Percentiles rank a stretch among this genome's conserved stretches.
Evolutionary conservation across 441 rosid species (phyloP).

Genomic region (Erodium trifolium): DNA sequence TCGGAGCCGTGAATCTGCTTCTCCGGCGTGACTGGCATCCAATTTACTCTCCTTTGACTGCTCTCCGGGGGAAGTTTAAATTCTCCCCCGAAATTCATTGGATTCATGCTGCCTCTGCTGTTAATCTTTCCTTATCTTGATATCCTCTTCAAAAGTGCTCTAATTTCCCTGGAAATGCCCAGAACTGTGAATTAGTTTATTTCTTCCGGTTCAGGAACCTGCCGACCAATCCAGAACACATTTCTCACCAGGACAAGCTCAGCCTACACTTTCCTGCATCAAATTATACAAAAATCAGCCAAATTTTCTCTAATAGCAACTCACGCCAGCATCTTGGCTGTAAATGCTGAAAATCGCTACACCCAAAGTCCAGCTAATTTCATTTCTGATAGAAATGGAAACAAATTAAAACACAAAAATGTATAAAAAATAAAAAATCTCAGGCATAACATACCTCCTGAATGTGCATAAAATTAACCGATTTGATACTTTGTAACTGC

Average conservation of each 20-base stretch:
- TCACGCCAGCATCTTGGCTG: background rate
- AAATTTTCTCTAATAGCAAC: too few species aligned
- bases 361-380: conserved; percentile 5
- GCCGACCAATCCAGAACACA: conserved; percentile 18
- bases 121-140: conserved; percentile 8
- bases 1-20: conserved; percentile 36
- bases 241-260: too few species aligned
- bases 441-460: conserved; percentile 6
- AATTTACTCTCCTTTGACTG: conserved; percentile 23
- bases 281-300: background rate
- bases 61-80: conserved; percentile 4
- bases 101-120: conserved; percentile 22
- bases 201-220: background rate
- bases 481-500: background rate
- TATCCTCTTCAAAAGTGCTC: background rate
- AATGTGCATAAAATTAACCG: conserved; percentile 5
- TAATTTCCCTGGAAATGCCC: conserved; percentile 10
- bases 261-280: conserved; percentile 14
- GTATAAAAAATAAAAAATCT: background rate
- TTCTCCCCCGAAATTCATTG: conserved; percentile 27
- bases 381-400: background rate
- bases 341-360: conserved; percentile 6
- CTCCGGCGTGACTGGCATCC: conserved; percentile 47
- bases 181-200: background rate
- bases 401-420: background rate